These are phyloP conservation scores for Handroanthus guayacan DNA, from an alignment of 257 asterid species.

Conservation along the genomic window DNA sequence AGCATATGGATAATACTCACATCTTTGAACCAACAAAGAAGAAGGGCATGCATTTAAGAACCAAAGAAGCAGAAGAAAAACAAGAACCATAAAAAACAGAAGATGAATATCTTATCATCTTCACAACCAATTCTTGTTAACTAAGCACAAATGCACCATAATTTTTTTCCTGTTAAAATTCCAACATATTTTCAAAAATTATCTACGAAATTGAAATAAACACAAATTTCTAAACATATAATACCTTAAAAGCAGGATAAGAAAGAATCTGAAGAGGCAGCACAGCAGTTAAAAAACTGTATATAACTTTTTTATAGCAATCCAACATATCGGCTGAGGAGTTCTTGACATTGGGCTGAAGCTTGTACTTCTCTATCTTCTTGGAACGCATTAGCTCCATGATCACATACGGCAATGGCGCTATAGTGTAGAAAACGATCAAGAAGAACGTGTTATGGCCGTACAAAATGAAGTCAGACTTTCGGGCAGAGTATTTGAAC, in stretches of 20 bases:
- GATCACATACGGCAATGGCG: slow-evolving; percentile 62
- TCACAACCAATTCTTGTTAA: no score
- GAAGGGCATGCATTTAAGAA: neutral
- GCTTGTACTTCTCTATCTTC: slow-evolving; percentile 56
- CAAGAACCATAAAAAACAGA: neutral
- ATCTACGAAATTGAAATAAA: neutral
- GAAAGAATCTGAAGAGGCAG: slow-evolving; percentile 71
- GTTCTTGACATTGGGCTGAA: slow-evolving; percentile 63
- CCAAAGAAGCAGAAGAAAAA: neutral
- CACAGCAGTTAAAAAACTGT: slow-evolving; percentile 57
- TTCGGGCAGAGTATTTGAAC: slow-evolving; percentile 63
- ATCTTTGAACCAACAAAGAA: neutral
- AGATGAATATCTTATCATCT: neutral
- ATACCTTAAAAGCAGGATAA: slow-evolving; percentile 67
- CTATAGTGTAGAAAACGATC: slow-evolving; percentile 60
- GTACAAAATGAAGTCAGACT: slow-evolving; percentile 60
- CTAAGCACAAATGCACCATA: no score
- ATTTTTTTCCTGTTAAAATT: neutral
- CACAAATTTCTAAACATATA: neutral
- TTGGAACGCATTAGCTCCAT: slow-evolving; percentile 53
- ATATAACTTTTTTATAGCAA: slow-evolving; percentile 60
- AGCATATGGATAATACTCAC: neutral
- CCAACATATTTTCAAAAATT: neutral
- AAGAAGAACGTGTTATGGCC: slow-evolving; percentile 72
- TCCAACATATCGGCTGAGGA: slow-evolving; percentile 57